Evolutionary conservation across 768 basidiomycete species (phyloP).

Genomic region (Paxillus rubicundulus): DNA sequence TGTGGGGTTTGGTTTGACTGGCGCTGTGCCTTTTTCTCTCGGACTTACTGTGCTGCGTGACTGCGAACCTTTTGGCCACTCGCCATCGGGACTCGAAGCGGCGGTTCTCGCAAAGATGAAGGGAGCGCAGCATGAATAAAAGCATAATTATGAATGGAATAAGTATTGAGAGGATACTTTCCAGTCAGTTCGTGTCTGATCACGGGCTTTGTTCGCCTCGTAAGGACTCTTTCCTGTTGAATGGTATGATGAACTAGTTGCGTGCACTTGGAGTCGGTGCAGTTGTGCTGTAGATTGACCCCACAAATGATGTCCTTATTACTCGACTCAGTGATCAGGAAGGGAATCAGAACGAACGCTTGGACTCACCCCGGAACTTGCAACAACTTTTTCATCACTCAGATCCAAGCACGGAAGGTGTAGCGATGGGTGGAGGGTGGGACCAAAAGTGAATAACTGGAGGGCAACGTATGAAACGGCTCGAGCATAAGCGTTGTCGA

Average conservation of each 20-base stretch:
- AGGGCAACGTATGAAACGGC: neutral
- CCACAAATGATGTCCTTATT: constrained; percentile 13
- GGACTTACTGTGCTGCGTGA: no score
- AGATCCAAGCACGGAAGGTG: neutral
- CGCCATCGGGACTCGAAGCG: neutral
- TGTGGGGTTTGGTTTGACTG: no score
- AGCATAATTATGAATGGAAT: constrained; percentile 18
- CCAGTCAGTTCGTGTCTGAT: constrained; percentile 4
- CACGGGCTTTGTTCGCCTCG: neutral
- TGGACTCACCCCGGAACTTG: neutral
- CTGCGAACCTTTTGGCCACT: no score
- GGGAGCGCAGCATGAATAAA: constrained; percentile 4
- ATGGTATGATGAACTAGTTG: no score
- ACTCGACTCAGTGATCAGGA: neutral
- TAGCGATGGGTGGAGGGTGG: neutral
- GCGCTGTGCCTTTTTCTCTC: no score
- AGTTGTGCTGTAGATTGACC: constrained; percentile 1
- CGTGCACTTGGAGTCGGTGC: no score
- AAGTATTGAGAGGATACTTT: constrained; percentile 14
- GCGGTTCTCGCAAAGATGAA: neutral
- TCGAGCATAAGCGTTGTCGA: neutral
- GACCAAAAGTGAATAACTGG: neutral
- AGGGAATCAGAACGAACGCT: neutral
- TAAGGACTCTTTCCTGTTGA: no score
- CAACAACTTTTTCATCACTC: neutral